Conservation (phyloP, 139 green algal genomes). For the Ettlia oleoabundans region DNA sequence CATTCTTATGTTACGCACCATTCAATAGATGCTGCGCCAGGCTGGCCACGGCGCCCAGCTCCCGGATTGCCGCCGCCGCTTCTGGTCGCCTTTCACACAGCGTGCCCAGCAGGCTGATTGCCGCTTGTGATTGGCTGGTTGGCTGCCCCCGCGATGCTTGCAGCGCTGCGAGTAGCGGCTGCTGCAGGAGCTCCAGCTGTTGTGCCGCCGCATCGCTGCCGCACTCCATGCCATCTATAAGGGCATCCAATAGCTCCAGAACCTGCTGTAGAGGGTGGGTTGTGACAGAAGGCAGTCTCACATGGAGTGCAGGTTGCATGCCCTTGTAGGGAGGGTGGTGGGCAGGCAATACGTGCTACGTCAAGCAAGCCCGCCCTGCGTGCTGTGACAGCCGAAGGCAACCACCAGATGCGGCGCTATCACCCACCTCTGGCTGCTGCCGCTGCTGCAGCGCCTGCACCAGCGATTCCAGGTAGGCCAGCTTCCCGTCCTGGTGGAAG, state of each 20-base stretch:
- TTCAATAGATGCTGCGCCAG: slow-evolving; percentile 5
- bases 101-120: slow-evolving; percentile 28
- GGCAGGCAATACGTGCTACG: no score
- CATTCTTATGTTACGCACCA: no score
- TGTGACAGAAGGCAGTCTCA: no score
- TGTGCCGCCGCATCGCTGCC: background rate
- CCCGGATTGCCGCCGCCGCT: background rate
- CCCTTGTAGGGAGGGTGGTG: no score
- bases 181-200: slow-evolving; percentile 8
- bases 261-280: no score
- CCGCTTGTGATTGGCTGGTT: background rate
- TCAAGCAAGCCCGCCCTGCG: no score
- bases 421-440: background rate
- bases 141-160: background rate
- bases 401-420: no score
- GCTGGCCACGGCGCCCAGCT: background rate
- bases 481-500: slow-evolving; percentile 26
- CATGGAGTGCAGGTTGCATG: no score
- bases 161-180: slow-evolving; percentile 10
- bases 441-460: slow-evolving; percentile 7
- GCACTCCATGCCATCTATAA: slow-evolving; percentile 18
- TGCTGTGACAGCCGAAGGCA: no score
- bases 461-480: slow-evolving; percentile 25
- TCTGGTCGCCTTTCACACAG: slow-evolving; percentile 25
- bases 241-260: background rate